phyloP scores from a whole-genome alignment of 345 rosid genomes.

The Eucalyptus polybractea region DNA sequence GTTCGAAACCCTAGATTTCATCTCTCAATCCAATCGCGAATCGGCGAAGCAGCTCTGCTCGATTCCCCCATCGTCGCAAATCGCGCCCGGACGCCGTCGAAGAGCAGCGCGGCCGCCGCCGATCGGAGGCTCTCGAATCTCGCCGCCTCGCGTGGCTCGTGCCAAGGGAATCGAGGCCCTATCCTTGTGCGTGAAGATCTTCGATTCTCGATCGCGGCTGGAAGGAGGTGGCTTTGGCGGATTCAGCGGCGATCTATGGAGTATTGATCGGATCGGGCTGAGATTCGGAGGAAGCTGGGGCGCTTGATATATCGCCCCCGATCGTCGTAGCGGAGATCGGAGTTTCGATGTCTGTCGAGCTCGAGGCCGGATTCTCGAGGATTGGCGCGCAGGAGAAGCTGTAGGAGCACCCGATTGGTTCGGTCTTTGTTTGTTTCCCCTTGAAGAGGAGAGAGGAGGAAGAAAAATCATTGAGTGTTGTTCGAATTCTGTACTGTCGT shows the following conservation, averaged over 20 bases:
- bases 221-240: neutral
- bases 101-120: neutral
- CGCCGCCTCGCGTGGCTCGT: neutral
- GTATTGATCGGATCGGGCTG: neutral
- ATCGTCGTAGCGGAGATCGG: neutral
- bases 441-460: neutral
- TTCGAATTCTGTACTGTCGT: neutral
- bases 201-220: neutral
- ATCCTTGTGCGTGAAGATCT: neutral
- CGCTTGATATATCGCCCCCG: neutral
- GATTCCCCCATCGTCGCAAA: neutral
- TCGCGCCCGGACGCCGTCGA: neutral
- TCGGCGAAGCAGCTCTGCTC: neutral
- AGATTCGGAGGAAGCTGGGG: neutral
- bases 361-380: neutral
- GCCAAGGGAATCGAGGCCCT: neutral
- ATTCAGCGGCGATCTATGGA: neutral
- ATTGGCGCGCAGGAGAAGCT: neutral
- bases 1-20: neutral
- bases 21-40: neutral
- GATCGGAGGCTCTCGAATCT: neutral
- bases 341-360: neutral
- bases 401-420: neutral
- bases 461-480: neutral
- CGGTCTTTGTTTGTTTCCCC: neutral